phyloP scores from a whole-genome alignment of 2,329 filamentous ascomycete genomes.

The Clonostachys byssicola region DNA sequence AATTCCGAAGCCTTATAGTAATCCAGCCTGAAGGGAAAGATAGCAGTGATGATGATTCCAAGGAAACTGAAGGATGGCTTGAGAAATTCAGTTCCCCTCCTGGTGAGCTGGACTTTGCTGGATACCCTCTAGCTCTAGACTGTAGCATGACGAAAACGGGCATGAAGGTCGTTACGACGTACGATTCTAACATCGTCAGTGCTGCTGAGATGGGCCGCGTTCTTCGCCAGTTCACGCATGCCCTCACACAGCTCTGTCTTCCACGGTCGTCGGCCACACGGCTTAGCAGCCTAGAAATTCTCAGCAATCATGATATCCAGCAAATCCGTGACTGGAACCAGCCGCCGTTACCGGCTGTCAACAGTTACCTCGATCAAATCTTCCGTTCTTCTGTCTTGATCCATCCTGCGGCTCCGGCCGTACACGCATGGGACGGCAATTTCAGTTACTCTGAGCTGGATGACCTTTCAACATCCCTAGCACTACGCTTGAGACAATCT shows the following conservation, averaged over 20 bases:
- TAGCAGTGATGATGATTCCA: not conserved
- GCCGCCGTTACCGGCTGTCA: not conserved
- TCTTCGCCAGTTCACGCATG: conserved; percentile 1
- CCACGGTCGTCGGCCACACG: not conserved
- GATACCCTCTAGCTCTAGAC: not conserved
- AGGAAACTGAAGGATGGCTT: no score
- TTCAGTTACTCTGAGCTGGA: not conserved
- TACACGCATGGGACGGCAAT: conserved; percentile 36
- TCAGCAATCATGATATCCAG: conserved; percentile 9
- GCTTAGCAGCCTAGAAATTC: not conserved
- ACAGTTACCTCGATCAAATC: not conserved
- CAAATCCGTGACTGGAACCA: not conserved
- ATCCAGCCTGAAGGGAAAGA: conserved; percentile 1
- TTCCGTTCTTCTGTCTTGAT: not conserved
- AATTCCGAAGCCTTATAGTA: not conserved
- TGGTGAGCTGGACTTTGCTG: not conserved
- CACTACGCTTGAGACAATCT: conserved; percentile 12
- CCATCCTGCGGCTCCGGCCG: conserved; percentile 22
- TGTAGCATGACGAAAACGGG: not conserved
- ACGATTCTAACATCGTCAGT: not conserved
- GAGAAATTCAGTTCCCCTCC: no score
- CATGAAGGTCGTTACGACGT: not conserved
- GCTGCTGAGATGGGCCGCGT: conserved; percentile 1
- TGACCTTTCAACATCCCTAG: not conserved
- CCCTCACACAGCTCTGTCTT: not conserved